Percentiles rank a stretch among this genome's conserved stretches.
Conservation (phyloP, 768 basidiomycete genomes). For the Dictyophora rubrovolvata region DNA sequence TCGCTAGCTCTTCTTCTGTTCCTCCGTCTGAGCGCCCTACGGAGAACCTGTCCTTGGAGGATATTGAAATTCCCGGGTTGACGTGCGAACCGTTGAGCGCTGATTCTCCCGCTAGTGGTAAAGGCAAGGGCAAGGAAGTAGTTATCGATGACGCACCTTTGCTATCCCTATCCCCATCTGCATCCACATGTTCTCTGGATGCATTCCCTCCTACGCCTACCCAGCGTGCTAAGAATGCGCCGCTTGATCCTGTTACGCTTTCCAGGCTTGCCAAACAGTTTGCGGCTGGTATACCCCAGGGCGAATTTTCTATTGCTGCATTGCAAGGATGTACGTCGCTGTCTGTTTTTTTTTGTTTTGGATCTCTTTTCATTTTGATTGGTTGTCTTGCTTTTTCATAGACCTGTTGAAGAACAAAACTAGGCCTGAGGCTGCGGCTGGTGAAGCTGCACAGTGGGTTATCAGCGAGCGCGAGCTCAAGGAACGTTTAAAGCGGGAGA, state of each 20-base stretch:
- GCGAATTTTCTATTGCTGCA: conserved; percentile 82
- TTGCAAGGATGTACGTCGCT: conserved; percentile 65
- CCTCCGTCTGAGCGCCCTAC: conserved; percentile 15
- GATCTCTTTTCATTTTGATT: neutral
- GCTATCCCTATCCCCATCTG: conserved; percentile 27
- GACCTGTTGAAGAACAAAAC: conserved; percentile 81
- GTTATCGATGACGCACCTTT: conserved; percentile 30
- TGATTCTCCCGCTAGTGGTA: neutral
- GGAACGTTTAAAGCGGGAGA: conserved; percentile 64
- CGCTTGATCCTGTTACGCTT: conserved; percentile 54
- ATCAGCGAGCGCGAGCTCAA: conserved; percentile 62
- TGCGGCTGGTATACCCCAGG: conserved; percentile 73
- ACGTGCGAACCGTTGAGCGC: conserved; percentile 6
- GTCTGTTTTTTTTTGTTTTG: conserved; percentile 5
- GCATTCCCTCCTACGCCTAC: conserved; percentile 57
- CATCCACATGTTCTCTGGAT: conserved; percentile 25
- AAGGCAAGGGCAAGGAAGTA: conserved; percentile 14
- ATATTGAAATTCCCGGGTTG: conserved; percentile 9
- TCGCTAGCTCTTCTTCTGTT: conserved; percentile 15
- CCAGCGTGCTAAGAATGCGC: conserved; percentile 52
- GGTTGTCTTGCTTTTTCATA: too few species aligned
- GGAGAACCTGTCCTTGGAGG: neutral
- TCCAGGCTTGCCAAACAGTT: conserved; percentile 66
- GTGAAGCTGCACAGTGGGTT: conserved; percentile 63
- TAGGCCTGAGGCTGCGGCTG: conserved; percentile 65